Conservation (phyloP, 345 rosid genomes). For the Salix exigua region DNA sequence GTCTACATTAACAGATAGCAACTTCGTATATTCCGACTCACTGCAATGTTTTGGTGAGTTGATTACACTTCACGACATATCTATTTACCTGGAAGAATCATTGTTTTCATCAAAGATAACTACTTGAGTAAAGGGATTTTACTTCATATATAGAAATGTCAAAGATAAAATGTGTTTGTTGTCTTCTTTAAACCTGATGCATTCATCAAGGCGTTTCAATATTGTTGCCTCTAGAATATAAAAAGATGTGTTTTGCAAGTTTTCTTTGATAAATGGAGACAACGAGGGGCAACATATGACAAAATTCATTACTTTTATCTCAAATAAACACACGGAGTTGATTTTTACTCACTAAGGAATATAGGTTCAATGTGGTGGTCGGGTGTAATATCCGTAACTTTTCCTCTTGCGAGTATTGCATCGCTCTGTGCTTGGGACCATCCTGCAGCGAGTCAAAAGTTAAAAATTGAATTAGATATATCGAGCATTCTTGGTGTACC, state of each 20-base stretch:
- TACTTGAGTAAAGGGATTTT: not conserved
- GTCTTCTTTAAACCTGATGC: not conserved
- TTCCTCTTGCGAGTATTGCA: slow-evolving; percentile 42
- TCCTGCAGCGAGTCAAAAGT: slow-evolving; percentile 42
- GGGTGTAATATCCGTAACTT: slow-evolving; percentile 2
- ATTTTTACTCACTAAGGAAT: not conserved
- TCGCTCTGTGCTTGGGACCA: slow-evolving; percentile 51
- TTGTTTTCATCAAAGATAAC: too few species aligned
- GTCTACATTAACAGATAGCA: too few species aligned
- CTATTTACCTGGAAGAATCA: too few species aligned
- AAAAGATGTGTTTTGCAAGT: not conserved
- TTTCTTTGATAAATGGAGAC: not conserved
- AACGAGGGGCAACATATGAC: not conserved
- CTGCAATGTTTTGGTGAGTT: too few species aligned
- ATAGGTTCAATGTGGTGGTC: not conserved
- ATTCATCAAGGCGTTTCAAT: not conserved
- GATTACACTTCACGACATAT: too few species aligned
- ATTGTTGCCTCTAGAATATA: not conserved
- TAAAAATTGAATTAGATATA: slow-evolving; percentile 40
- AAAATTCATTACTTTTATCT: not conserved
- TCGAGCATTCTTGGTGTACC: slow-evolving; percentile 70
- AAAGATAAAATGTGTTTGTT: not conserved
- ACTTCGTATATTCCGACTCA: too few species aligned
- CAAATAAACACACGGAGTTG: not conserved
- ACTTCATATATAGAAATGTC: not conserved